Evolutionary conservation across 148 eudicot genomes (phyloP).

Genomic region (Cornus kousa): DNA sequence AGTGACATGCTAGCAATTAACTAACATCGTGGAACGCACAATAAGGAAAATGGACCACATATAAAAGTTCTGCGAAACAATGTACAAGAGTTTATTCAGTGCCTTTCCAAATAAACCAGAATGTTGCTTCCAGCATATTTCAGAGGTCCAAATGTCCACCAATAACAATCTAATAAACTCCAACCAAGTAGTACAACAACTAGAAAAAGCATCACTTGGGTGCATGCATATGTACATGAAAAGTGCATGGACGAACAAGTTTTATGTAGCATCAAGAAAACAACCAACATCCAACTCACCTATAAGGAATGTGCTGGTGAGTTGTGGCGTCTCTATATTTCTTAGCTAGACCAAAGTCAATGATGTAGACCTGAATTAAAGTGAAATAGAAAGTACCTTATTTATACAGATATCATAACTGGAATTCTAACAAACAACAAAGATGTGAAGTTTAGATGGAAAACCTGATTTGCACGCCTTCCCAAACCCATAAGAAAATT

Average conservation of each 20-base stretch:
- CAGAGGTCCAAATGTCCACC: too few species aligned
- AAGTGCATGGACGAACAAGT: not conserved
- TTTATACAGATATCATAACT: not conserved
- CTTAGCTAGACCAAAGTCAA: constrained; percentile 96
- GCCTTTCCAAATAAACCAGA: too few species aligned
- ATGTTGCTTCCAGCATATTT: too few species aligned
- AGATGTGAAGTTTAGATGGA: not conserved
- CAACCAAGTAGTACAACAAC: not conserved
- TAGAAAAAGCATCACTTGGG: not conserved
- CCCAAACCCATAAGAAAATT: constrained; percentile 97
- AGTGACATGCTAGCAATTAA: not conserved
- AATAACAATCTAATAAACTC: too few species aligned
- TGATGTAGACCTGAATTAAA: constrained; percentile 59
- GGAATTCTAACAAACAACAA: not conserved
- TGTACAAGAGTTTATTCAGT: not conserved
- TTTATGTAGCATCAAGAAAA: not conserved
- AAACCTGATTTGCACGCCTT: constrained; percentile 94
- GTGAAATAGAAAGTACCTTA: constrained; percentile 3
- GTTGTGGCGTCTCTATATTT: constrained; percentile 78
- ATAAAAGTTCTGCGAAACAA: not conserved
- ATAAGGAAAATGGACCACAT: not conserved
- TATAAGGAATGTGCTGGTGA: constrained; percentile 93
- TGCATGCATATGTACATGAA: not conserved
- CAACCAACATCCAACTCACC: constrained; percentile 43
- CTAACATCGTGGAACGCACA: not conserved